Conservation (phyloP, 192 early-diverging fungal genomes). For the Lobosporangium transversale region DNA sequence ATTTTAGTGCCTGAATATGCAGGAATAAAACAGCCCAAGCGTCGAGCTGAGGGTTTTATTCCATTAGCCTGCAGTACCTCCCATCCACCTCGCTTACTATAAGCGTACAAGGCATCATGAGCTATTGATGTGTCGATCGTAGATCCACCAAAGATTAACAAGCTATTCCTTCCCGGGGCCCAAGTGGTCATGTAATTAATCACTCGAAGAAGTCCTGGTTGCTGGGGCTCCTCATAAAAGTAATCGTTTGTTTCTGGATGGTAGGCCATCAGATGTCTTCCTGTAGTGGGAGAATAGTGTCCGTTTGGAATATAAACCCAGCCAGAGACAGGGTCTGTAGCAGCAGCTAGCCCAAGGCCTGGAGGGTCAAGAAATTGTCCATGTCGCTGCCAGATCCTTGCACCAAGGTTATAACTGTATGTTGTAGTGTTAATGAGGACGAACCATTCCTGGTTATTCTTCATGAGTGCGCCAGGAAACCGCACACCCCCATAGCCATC, state of each 20-base stretch:
- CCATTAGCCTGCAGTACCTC: background rate
- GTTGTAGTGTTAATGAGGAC: constrained; percentile 11
- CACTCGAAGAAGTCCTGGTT: background rate
- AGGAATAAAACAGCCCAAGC: constrained; percentile 7
- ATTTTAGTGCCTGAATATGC: constrained; percentile 23
- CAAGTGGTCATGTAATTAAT: constrained; percentile 8
- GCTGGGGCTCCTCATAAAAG: constrained; percentile 1
- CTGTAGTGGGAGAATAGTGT: background rate
- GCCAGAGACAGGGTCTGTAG: background rate
- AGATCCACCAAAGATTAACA: constrained; percentile 18
- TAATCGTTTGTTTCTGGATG: background rate
- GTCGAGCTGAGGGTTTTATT: constrained; percentile 3
- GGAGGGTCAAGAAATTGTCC: background rate
- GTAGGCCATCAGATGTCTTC: background rate
- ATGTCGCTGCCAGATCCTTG: background rate
- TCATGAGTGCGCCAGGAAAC: constrained; percentile 1
- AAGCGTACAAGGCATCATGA: background rate
- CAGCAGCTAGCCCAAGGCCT: background rate
- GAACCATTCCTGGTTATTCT: constrained; percentile 12
- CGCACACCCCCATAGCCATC: background rate
- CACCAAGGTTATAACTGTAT: background rate
- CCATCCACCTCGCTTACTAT: background rate
- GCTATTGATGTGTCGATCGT: background rate
- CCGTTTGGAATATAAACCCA: background rate
- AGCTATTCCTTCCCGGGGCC: background rate